phyloP scores from a whole-genome alignment of 768 basidiomycete species.

The Piloderma croceum region DNA sequence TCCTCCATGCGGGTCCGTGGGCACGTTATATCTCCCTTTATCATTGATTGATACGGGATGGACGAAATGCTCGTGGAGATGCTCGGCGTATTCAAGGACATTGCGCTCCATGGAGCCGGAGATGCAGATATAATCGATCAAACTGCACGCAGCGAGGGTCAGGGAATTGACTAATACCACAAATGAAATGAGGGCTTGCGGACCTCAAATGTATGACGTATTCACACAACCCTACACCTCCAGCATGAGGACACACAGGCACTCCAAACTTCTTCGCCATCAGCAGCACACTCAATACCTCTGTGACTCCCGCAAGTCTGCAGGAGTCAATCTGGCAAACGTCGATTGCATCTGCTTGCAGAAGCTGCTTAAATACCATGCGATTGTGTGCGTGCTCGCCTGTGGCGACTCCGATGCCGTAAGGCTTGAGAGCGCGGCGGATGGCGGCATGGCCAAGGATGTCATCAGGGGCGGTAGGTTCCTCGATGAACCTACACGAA shows the following conservation, averaged over 20 bases:
- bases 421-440: slow-evolving; percentile 67
- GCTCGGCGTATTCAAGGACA: slow-evolving; percentile 86
- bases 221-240: slow-evolving; percentile 91
- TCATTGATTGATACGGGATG: slow-evolving; percentile 84
- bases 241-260: slow-evolving; percentile 89
- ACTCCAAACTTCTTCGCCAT: slow-evolving; percentile 92
- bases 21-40: slow-evolving; percentile 84
- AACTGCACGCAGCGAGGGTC: slow-evolving; percentile 30
- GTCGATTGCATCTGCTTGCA: slow-evolving; percentile 89
- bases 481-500: slow-evolving; percentile 81
- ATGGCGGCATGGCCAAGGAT: slow-evolving; percentile 80
- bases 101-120: slow-evolving; percentile 93
- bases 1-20: slow-evolving; percentile 66
- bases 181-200: slow-evolving; percentile 9
- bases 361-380: slow-evolving; percentile 92
- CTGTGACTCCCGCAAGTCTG: slow-evolving; percentile 87
- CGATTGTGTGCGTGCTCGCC: slow-evolving; percentile 94
- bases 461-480: slow-evolving; percentile 90
- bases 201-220: slow-evolving; percentile 82
- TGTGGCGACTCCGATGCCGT: slow-evolving; percentile 87
- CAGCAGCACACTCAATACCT: slow-evolving; percentile 82
- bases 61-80: slow-evolving; percentile 91
- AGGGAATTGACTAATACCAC: neutral
- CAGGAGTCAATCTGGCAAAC: slow-evolving; percentile 95
- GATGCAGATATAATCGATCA: slow-evolving; percentile 91